Conservation (phyloP, 345 rosid species). For the Populus ilicifolia region DNA sequence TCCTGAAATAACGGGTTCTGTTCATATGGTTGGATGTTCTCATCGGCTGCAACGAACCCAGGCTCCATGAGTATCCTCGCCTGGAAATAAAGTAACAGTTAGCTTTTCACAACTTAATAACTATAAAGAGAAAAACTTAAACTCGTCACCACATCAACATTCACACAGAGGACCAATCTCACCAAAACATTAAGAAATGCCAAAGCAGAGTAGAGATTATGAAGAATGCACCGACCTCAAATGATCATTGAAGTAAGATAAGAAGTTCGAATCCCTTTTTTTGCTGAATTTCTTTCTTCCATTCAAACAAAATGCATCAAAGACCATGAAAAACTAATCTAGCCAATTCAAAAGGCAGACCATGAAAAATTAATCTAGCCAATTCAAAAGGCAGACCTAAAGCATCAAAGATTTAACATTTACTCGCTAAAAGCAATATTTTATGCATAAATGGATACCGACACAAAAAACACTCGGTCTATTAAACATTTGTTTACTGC, state of each 20-base stretch:
- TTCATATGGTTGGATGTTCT: slow-evolving; percentile 34
- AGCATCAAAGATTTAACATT: too few species aligned
- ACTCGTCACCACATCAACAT: neutral
- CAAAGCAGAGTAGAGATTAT: neutral
- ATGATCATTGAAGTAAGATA: neutral
- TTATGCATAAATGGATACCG: too few species aligned
- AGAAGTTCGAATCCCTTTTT: neutral
- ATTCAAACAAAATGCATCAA: neutral
- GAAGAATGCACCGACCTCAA: neutral
- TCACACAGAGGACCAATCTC: neutral
- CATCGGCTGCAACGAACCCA: slow-evolving; percentile 41
- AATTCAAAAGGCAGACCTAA: too few species aligned
- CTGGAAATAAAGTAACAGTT: slow-evolving; percentile 38
- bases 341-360: too few species aligned
- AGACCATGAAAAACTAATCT: too few species aligned
- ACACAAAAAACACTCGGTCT: too few species aligned
- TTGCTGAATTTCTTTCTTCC: neutral
- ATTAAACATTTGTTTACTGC: too few species aligned
- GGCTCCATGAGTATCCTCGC: slow-evolving; percentile 81
- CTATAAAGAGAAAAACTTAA: neutral
- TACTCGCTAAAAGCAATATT: too few species aligned
- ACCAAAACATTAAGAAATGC: neutral
- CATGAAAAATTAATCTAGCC: too few species aligned
- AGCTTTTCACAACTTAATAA: neutral
- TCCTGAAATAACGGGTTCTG: slow-evolving; percentile 25